Percentiles rank a stretch among this genome's conserved stretches.
phyloP scores from a whole-genome alignment of 495 filamentous ascomycete species.

The Neurospora sp. region DNA sequence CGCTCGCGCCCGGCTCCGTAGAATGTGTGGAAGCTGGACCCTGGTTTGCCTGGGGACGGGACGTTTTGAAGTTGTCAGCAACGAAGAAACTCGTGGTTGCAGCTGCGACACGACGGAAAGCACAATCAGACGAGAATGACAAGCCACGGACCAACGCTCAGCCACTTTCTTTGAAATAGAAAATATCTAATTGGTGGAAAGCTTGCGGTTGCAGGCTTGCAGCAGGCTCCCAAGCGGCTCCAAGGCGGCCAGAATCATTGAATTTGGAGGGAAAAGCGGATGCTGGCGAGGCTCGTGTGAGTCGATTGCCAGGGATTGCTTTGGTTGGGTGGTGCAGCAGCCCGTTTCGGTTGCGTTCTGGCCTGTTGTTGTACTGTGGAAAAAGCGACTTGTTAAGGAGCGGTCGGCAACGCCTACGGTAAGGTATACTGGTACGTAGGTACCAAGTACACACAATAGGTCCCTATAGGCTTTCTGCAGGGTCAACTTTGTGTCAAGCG shows the following conservation, averaged over 20 bases:
- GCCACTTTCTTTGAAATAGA: conserved; percentile 22
- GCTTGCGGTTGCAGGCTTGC: background rate
- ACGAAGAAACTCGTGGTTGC: background rate
- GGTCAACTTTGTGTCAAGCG: background rate
- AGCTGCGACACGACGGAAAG: background rate
- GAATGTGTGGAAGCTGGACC: background rate
- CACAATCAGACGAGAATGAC: conserved; percentile 23
- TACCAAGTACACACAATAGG: background rate
- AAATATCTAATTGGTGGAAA: conserved; percentile 10
- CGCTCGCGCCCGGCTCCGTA: background rate
- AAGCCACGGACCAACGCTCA: conserved; percentile 13
- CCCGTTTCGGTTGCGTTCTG: background rate
- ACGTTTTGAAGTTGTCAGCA: background rate
- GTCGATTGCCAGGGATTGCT: background rate
- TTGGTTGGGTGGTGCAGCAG: background rate
- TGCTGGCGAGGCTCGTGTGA: background rate
- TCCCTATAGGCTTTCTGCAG: background rate
- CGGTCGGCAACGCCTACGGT: background rate
- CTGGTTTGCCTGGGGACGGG: background rate
- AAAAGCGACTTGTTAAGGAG: background rate
- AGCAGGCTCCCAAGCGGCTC: background rate
- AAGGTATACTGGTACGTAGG: background rate
- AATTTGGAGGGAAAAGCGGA: background rate
- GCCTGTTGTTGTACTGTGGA: background rate
- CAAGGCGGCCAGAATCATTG: background rate